Percentiles rank a stretch among this genome's conserved stretches.
phyloP scores from a whole-genome alignment of 108 stramenopile species.

The Schizochytrium sp. region DNA sequence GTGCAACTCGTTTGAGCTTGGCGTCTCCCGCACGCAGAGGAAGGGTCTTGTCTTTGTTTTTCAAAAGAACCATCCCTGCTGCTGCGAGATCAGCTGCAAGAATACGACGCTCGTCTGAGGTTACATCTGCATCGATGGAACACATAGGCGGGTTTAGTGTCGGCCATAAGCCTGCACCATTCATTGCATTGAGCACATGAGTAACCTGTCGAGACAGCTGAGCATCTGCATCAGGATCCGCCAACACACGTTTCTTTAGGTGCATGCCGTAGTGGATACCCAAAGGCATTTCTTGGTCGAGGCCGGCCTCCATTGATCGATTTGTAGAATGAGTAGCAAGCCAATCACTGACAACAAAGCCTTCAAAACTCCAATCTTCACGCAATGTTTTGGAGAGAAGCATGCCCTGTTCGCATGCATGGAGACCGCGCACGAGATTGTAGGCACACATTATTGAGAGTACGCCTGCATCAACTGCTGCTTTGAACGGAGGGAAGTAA shows the following conservation, averaged over 20 bases:
- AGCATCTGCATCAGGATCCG: not conserved
- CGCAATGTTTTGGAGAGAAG: constrained; percentile 71
- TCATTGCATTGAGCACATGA: constrained; percentile 61
- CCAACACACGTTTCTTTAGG: not conserved
- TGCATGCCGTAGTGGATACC: constrained; percentile 59
- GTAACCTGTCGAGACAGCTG: constrained; percentile 29
- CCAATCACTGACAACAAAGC: constrained; percentile 83
- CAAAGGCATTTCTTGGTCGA: constrained; percentile 85
- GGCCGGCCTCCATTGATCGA: constrained; percentile 71
- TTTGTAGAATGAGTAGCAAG: constrained; percentile 75
- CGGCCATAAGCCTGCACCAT: constrained; percentile 34
- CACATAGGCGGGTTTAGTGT: not conserved
- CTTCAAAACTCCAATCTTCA: constrained; percentile 77
- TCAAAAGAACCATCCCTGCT: constrained; percentile 62
- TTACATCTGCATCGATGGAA: constrained; percentile 59
- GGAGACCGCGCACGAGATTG: constrained; percentile 70
- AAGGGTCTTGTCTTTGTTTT: constrained; percentile 49
- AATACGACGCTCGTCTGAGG: not conserved
- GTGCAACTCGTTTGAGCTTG: not conserved
- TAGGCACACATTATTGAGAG: constrained; percentile 68
- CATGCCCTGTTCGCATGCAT: constrained; percentile 76
- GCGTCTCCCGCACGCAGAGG: constrained; percentile 6
- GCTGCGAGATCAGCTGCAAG: constrained; percentile 60
- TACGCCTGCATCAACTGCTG: constrained; percentile 67
- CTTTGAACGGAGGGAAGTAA: constrained; percentile 76